phyloP scores from a whole-genome alignment of 768 basidiomycete genomes.

The Xerocomellus intermedius region DNA sequence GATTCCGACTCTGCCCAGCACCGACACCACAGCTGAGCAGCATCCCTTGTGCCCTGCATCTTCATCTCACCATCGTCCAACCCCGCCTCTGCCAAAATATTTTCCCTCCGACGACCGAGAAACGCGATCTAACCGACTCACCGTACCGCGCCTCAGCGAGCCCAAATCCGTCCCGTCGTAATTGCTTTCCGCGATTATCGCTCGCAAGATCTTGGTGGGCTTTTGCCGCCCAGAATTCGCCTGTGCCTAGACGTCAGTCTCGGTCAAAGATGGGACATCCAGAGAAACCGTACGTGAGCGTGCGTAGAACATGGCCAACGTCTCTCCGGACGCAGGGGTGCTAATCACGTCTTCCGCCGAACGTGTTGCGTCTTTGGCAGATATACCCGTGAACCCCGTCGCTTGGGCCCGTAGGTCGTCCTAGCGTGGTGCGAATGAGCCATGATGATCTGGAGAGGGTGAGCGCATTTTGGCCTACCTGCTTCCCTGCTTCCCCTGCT shows the following conservation, averaged over 20 bases:
- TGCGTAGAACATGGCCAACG: constrained; percentile 78
- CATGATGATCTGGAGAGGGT: too few relatives aligned
- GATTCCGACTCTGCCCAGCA: constrained; percentile 52
- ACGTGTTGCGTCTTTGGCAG: constrained; percentile 50
- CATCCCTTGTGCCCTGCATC: constrained; percentile 47
- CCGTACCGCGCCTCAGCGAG: constrained; percentile 74
- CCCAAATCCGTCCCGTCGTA: constrained; percentile 75
- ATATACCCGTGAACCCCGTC: constrained; percentile 60
- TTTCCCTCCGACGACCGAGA: constrained; percentile 54
- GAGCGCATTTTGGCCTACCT: not conserved
- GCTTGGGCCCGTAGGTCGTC: constrained; percentile 44
- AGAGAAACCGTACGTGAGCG: constrained; percentile 58
- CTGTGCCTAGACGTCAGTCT: constrained; percentile 32
- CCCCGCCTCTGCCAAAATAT: constrained; percentile 79
- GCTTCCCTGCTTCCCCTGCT: constrained; percentile 16
- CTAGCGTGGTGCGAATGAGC: constrained; percentile 8
- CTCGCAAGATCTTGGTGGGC: constrained; percentile 51
- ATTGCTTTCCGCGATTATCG: constrained; percentile 72
- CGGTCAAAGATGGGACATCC: not conserved
- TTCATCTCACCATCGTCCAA: constrained; percentile 82
- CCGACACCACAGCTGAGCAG: constrained; percentile 32
- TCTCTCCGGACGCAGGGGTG: constrained; percentile 84
- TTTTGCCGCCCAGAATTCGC: constrained; percentile 78
- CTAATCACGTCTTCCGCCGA: constrained; percentile 71
- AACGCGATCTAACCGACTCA: constrained; percentile 21